Evolutionary conservation across 2,329 filamentous ascomycete genomes (phyloP).

Genomic region (Fusarium sarcochroum): DNA sequence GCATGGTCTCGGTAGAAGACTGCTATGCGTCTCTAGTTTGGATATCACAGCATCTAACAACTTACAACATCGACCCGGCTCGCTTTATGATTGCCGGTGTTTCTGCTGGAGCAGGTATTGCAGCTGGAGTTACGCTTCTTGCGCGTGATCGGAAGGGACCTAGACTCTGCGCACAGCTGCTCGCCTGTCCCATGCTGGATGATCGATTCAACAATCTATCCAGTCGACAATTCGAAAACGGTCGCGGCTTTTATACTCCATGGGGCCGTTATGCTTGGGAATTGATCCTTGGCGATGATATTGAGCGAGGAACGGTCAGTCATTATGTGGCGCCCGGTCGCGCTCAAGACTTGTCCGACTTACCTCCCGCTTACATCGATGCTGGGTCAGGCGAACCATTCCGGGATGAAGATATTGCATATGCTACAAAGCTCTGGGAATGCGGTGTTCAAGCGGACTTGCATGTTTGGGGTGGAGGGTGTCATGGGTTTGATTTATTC

Average conservation of each 20-base stretch:
- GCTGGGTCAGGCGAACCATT: conserved; percentile 28
- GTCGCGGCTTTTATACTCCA: conserved; percentile 9
- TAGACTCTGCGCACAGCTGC: conserved; percentile 15
- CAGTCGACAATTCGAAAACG: conserved; percentile 18
- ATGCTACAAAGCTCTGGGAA: conserved; percentile 23
- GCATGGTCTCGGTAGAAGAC: conserved; percentile 9
- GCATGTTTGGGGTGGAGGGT: conserved; percentile 33
- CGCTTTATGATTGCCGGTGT: conserved; percentile 21
- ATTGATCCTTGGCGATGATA: conserved; percentile 11
- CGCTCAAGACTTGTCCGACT: conserved; percentile 7
- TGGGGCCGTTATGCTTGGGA: conserved; percentile 13
- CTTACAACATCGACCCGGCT: background rate
- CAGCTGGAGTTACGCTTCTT: conserved; percentile 4
- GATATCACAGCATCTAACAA: background rate
- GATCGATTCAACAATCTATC: conserved; percentile 18
- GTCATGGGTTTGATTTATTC: conserved; percentile 24
- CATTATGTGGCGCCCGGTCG: conserved; percentile 14
- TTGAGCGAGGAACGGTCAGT: conserved; percentile 4
- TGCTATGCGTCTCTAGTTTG: conserved; percentile 13
- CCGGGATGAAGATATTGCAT: conserved; percentile 27
- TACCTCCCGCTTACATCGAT: conserved; percentile 27
- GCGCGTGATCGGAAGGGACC: conserved; percentile 16
- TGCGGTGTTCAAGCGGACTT: conserved; percentile 25
- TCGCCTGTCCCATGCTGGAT: conserved; percentile 34
- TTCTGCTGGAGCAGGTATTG: conserved; percentile 28